phyloP scores from a whole-genome alignment of 208 protist genomes.

The Crithidia bombi region DNA sequence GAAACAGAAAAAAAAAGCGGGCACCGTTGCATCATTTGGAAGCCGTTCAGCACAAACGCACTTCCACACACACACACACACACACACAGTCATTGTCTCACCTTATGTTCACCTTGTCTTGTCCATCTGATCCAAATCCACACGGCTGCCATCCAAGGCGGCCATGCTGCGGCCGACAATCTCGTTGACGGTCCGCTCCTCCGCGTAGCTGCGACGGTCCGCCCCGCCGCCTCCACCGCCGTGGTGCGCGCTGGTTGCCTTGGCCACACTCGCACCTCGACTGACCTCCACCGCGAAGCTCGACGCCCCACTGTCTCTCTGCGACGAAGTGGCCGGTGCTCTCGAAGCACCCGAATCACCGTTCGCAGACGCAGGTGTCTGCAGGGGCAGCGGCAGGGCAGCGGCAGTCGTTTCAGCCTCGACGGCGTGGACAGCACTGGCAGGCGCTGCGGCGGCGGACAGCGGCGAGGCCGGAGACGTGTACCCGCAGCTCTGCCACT shows the following conservation, averaged over 20 bases:
- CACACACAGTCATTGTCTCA: too few relatives aligned
- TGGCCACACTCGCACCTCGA: not conserved
- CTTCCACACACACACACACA: not conserved
- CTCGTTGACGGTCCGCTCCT: conserved; percentile 44
- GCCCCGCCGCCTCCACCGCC: not conserved
- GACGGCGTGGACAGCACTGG: not conserved
- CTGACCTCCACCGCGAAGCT: not conserved
- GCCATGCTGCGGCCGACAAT: conserved; percentile 45
- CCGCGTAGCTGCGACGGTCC: not conserved
- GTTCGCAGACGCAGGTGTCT: not conserved
- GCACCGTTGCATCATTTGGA: too few relatives aligned
- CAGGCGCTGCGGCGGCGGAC: not conserved
- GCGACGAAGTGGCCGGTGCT: not conserved
- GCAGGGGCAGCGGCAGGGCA: not conserved
- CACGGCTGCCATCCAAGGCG: conserved; percentile 29
- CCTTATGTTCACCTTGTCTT: not conserved
- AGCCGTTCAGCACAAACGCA: not conserved
- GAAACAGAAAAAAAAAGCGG: too few relatives aligned
- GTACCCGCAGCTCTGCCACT: conserved; percentile 21
- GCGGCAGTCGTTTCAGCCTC: not conserved
- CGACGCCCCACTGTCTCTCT: not conserved
- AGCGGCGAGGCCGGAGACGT: not conserved
- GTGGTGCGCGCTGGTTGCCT: not conserved
- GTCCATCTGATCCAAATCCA: conserved; percentile 2
- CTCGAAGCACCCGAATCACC: not conserved